Evolutionary conservation across 1,139 yeast genomes (phyloP).

Genomic region (Geotrichum siamense): DNA sequence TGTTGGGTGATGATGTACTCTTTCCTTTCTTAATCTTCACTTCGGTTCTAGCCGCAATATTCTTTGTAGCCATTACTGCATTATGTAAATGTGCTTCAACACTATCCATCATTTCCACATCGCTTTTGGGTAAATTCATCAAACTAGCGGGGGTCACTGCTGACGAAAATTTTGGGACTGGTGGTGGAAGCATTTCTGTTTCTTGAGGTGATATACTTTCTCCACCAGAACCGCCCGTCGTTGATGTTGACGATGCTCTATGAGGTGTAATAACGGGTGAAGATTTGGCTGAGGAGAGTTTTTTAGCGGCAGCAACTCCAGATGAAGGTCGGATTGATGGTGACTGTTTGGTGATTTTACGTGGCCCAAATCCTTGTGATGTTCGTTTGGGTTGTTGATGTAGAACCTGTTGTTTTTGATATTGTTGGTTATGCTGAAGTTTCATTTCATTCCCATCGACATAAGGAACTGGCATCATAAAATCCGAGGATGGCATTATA

Average conservation of each 20-base stretch:
- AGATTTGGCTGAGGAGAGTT: slow-evolving; percentile 17
- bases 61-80: slow-evolving; percentile 27
- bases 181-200: slow-evolving; percentile 27
- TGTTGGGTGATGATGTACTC: slow-evolving; percentile 16
- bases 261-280: slow-evolving; percentile 20
- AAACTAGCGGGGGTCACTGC: slow-evolving; percentile 40
- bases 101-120: slow-evolving; percentile 17
- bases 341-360: slow-evolving; percentile 23
- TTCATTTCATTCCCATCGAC: slow-evolving; percentile 35
- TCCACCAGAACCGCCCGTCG: slow-evolving; percentile 16
- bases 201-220: slow-evolving; percentile 23
- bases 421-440: slow-evolving; percentile 14
- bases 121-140: slow-evolving; percentile 29
- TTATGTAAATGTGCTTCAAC: slow-evolving; percentile 22
- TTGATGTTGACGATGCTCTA: slow-evolving; percentile 11
- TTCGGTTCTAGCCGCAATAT: slow-evolving; percentile 16
- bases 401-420: slow-evolving; percentile 13
- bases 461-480: slow-evolving; percentile 31
- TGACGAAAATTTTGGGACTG: slow-evolving; percentile 19
- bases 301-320: slow-evolving; percentile 13
- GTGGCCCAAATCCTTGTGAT: slow-evolving; percentile 18
- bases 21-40: background rate
- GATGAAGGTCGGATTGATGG: slow-evolving; percentile 23
- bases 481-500: slow-evolving; percentile 24
- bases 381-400: slow-evolving; percentile 13